phyloP scores from a whole-genome alignment of 2,329 filamentous ascomycete species.

The Botryotinia narcissicola region DNA sequence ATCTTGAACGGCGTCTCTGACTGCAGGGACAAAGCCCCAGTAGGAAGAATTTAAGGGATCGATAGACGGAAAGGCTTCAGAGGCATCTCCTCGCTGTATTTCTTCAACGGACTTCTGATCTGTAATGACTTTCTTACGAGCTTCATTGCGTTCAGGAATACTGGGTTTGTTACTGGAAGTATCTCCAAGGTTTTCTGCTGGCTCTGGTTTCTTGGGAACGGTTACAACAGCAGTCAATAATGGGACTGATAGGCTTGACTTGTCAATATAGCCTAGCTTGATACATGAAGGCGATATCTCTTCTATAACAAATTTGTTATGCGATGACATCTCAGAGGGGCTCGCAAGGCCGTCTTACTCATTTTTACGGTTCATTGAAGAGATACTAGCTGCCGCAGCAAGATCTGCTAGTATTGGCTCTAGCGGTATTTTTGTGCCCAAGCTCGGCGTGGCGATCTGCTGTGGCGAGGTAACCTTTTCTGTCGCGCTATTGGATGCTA shows the following conservation, averaged over 20 bases:
- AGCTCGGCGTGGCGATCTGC: slow-evolving; percentile 3
- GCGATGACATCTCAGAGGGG: not conserved
- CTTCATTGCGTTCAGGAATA: slow-evolving; percentile 13
- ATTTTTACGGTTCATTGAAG: not conserved
- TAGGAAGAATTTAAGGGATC: slow-evolving; percentile 31
- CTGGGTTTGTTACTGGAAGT: slow-evolving; percentile 2
- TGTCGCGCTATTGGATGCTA: not conserved
- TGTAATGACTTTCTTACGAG: not conserved
- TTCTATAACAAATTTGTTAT: slow-evolving; percentile 15
- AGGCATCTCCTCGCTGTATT: slow-evolving; percentile 2
- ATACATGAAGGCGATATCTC: slow-evolving; percentile 19
- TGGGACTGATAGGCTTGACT: slow-evolving; percentile 14
- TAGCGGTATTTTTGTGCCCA: slow-evolving; percentile 10
- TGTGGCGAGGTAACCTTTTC: not conserved
- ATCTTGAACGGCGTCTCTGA: slow-evolving; percentile 34
- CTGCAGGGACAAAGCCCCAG: slow-evolving; percentile 34
- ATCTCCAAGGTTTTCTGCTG: not conserved
- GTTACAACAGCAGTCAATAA: slow-evolving; percentile 18
- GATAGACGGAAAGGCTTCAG: slow-evolving; percentile 1
- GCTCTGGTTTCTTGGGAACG: slow-evolving; percentile 4
- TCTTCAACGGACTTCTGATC: slow-evolving; percentile 22
- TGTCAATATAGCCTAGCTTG: slow-evolving; percentile 17
- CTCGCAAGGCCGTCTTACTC: not conserved
- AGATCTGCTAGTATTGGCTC: slow-evolving; percentile 14
- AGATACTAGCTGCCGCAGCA: slow-evolving; percentile 11